Percentiles rank a stretch among this genome's conserved stretches.
Conservation (phyloP, 352 stramenopile genomes). For the Phytopythium boreale region DNA sequence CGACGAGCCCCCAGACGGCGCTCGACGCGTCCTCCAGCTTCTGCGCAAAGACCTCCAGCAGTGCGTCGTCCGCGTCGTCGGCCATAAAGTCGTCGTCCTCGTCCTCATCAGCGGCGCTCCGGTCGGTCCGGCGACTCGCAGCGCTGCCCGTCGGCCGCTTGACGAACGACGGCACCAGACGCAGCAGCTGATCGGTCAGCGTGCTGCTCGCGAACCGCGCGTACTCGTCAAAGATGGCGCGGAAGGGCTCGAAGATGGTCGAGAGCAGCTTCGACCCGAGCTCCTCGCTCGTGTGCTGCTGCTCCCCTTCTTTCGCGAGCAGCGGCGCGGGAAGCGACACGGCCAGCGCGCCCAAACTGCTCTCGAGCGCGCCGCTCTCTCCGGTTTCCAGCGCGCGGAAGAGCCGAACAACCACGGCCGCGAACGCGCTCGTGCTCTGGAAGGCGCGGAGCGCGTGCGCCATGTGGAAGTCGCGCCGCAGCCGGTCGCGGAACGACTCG, state of each 20-base stretch:
- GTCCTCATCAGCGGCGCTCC: constrained; percentile 10
- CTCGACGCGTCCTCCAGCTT: constrained; percentile 52
- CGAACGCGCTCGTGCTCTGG: constrained; percentile 41
- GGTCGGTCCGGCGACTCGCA: not conserved
- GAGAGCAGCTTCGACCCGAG: constrained; percentile 5
- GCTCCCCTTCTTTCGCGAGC: not conserved
- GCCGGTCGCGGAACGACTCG: constrained; percentile 49
- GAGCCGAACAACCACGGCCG: constrained; percentile 36
- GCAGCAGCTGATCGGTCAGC: constrained; percentile 35
- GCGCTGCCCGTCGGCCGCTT: constrained; percentile 1
- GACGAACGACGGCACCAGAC: constrained; percentile 39
- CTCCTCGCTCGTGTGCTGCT: not conserved
- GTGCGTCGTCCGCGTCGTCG: constrained; percentile 15
- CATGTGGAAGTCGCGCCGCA: constrained; percentile 34
- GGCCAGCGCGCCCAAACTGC: not conserved
- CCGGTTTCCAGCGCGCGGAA: constrained; percentile 33
- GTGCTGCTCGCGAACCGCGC: constrained; percentile 31
- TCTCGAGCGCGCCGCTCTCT: constrained; percentile 6
- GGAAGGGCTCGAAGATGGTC: constrained; percentile 52
- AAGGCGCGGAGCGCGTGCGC: constrained; percentile 38
- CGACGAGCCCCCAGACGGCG: constrained; percentile 34
- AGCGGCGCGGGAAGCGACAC: not conserved
- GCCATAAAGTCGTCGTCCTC: constrained; percentile 27
- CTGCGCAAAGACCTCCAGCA: constrained; percentile 55
- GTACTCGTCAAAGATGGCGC: constrained; percentile 57